Evolutionary conservation across 371 early-diverging fungal species (phyloP).

Genomic region (Haplosporangium sp.): DNA sequence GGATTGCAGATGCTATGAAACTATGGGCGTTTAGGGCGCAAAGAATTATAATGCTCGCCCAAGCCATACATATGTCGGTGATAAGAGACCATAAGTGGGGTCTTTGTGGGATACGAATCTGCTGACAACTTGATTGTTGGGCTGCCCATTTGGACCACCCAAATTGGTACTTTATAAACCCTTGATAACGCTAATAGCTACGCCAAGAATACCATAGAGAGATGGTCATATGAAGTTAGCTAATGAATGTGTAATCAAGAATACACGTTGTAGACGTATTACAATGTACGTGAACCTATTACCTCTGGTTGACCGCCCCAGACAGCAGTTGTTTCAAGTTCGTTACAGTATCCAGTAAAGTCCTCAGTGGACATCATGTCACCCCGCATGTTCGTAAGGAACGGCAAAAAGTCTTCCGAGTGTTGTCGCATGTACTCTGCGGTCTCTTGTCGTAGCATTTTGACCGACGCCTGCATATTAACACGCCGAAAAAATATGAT

Average conservation of each 20-base stretch:
- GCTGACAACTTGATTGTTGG: constrained; percentile 82
- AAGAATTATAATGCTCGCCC: constrained; percentile 95
- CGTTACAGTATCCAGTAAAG: constrained; percentile 80
- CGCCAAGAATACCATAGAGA: not conserved
- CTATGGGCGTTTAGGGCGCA: constrained; percentile 33
- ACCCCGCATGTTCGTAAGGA: constrained; percentile 83
- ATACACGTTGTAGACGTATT: not conserved
- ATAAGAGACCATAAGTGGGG: constrained; percentile 83
- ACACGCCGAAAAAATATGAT: not conserved
- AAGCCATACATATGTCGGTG: constrained; percentile 92
- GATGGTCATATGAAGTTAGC: not conserved
- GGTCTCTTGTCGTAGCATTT: constrained; percentile 73
- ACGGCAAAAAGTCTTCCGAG: constrained; percentile 90
- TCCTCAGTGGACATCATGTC: constrained; percentile 75
- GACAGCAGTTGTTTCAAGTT: constrained; percentile 81
- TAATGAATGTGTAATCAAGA: constrained; percentile 1
- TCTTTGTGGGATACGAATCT: constrained; percentile 68
- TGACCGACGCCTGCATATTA: constrained; percentile 57
- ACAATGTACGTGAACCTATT: constrained; percentile 13
- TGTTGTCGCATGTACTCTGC: constrained; percentile 84
- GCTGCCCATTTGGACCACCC: constrained; percentile 82
- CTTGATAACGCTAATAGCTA: constrained; percentile 84
- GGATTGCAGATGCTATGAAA: no score
- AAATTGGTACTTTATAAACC: constrained; percentile 75
- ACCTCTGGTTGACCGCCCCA: constrained; percentile 98